Evolutionary conservation across 805 yeast species (phyloP), one percentile per base, ranked within the genome.

Genomic region (Cyberlindnera mrakii): DNA sequence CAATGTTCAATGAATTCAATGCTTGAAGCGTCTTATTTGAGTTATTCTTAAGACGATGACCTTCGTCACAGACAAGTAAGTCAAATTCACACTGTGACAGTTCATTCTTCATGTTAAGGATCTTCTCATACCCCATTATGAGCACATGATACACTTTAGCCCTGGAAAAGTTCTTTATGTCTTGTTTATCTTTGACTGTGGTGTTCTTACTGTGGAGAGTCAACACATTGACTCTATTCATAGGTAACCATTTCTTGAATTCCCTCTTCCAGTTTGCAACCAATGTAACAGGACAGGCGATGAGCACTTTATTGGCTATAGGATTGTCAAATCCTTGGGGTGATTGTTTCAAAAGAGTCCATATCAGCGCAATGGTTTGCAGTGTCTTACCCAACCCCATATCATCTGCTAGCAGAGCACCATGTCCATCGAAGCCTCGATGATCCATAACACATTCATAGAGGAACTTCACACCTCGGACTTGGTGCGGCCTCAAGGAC

Each of bases 351-450:
- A 87, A 60, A 16, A 93, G 62, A 0, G 96, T 88, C 95, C 96
- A 88, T 4, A 91, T 72, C 33, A 88, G 60, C 0, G 95, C 58
- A 6, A 93, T 91, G 0, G 96, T 78, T 76, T 82, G 90, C 34
- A 93, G 63, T 0, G 98, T 90, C 55, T 85, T 85, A 2, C 96
- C 96, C 15, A 93, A 67, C 0, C 99, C 99, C 99, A 93, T 93
- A 54, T 91, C 98, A 62, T 93, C 99, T 0, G 99, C 99, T 35
- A 93, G 62, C 5, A 93, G 64, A 2, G 91, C 90, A 0, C 99
- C 98, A 35, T 64, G 52, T 0, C 77, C 75, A 2, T 67, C 66
- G 17, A 63, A 63, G 4, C 71, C 72, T 20, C 74, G 65, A 40
- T 74, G 64, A 0, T 95, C 95, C 82, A 84, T 77, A 1, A 90